These are phyloP conservation scores for Crataegus laevigata DNA, from an alignment of 306 rosid genomes.

Conservation along the genomic window DNA sequence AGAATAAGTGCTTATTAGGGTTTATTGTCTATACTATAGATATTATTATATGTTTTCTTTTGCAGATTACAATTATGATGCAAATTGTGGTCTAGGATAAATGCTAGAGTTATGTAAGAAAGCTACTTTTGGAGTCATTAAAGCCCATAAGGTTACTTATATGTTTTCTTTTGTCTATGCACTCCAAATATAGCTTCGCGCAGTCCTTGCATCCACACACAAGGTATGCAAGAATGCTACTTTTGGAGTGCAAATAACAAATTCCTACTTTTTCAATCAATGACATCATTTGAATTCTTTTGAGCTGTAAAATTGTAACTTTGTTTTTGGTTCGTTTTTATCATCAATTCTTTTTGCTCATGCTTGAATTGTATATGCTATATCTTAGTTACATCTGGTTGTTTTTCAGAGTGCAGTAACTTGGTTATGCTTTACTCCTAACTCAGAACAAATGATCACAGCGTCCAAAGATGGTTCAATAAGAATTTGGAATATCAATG, in stretches of 20 bases:
- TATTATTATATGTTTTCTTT: background rate
- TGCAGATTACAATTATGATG: background rate
- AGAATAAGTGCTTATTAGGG: background rate
- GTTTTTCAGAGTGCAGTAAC: constrained; percentile 87
- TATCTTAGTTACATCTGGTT: background rate
- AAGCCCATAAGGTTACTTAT: background rate
- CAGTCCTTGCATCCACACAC: background rate
- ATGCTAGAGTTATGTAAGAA: background rate
- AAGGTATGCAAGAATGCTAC: background rate
- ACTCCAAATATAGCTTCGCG: background rate
- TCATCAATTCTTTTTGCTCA: constrained; percentile 1
- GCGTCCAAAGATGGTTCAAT: constrained; percentile 90
- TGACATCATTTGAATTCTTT: background rate
- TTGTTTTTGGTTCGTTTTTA: background rate
- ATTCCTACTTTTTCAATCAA: background rate
- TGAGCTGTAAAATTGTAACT: background rate
- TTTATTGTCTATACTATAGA: background rate
- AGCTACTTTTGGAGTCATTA: too few species aligned
- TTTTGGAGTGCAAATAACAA: background rate
- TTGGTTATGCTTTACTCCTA: constrained; percentile 88
- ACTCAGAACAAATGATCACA: constrained; percentile 87
- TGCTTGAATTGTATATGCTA: background rate
- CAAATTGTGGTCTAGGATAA: background rate
- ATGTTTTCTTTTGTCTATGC: background rate
- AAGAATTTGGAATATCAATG: constrained; percentile 97